Evolutionary conservation across 805 yeast genomes (phyloP).

Genomic region (Spathaspora sp.): DNA sequence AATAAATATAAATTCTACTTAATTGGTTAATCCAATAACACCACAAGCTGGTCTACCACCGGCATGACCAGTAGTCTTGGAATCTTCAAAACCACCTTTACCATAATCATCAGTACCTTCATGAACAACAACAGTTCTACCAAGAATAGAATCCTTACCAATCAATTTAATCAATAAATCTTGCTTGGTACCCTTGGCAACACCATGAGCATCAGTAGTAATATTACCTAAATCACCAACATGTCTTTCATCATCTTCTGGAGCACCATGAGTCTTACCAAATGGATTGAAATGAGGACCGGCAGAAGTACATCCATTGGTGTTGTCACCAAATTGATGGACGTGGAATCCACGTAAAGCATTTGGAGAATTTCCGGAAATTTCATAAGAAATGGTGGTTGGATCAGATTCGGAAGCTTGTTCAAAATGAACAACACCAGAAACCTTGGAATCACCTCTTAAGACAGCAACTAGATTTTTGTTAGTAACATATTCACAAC

Average conservation of each 20-base stretch:
- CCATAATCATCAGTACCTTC: constrained; percentile 93
- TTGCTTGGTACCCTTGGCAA: constrained; percentile 84
- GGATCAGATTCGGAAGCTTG: constrained; percentile 77
- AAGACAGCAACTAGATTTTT: constrained; percentile 76
- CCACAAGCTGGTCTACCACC: constrained; percentile 99
- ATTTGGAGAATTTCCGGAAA: constrained; percentile 82
- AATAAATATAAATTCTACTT: constrained; percentile 5
- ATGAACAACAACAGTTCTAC: constrained; percentile 95
- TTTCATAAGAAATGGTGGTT: constrained; percentile 84
- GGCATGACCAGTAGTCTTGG: constrained; percentile 94
- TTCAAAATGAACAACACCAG: constrained; percentile 84
- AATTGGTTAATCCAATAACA: constrained; percentile 76
- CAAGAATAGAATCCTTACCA: constrained; percentile 85
- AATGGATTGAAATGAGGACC: constrained; percentile 97
- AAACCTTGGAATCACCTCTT: constrained; percentile 90
- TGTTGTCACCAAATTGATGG: constrained; percentile 97
- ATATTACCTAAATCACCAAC: constrained; percentile 97
- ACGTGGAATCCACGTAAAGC: constrained; percentile 96
- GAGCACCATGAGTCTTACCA: constrained; percentile 87
- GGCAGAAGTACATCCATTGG: constrained; percentile 98
- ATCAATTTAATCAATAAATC: constrained; percentile 76
- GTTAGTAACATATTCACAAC: constrained; percentile 12
- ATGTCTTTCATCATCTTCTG: constrained; percentile 76
- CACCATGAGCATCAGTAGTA: constrained; percentile 80
- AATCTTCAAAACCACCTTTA: constrained; percentile 88